Evolutionary conservation across 2,329 filamentous ascomycete genomes (phyloP), one percentile per base, ranked within the genome.

Genomic region (Monosporascus sp.): DNA sequence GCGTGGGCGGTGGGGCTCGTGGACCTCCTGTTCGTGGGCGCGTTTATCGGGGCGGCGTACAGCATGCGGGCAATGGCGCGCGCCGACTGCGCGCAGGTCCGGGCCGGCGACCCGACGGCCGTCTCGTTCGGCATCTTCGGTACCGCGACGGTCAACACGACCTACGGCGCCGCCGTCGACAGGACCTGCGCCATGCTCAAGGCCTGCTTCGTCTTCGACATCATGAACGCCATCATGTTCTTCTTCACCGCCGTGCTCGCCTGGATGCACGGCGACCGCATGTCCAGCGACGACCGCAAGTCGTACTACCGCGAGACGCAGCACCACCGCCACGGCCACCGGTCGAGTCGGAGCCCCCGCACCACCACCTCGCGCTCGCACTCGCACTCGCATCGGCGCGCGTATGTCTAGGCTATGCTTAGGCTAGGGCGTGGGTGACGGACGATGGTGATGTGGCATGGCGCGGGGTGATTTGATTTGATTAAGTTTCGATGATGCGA

Each of bases 171-270:
- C 41, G 70, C 79, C 50, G 70, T 85, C 38, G 79, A 89, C 71
- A 93, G 93, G 78, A 83, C 84, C 5, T 97, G 93, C 73, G 82
- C 87, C 49, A 94, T 97, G 90, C 82, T 96, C 66, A 97, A 97
- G 81, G 88, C 92, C 1, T 81, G 78, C 60, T 97, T 90, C 73
- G 93, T 90, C 3, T 86, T 97, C 61, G 90, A 83, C 48, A 97
- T 97, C 70, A 95, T 97, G 80, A 89, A 94, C 70, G 76, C 77
- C 60, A 75, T 94, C 59, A 86, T 92, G 68, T 96, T 96, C 74
- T 86, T 87, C 69, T 76, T 87, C 66, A 94, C 90, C 3, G 81
- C 83, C 50, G 72, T 93, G 27, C 76, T 94, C 44, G 90, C 91
- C 25, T 80, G 76, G 59, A 68, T 77, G 60, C 80, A 75, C 70